A percentile compares a stretch with the other conserved stretches of the same genome.
These are phyloP conservation scores for Lunasporangiospora selenospora DNA, from an alignment of 192 early-diverging fungal genomes.

Conservation along the genomic window DNA sequence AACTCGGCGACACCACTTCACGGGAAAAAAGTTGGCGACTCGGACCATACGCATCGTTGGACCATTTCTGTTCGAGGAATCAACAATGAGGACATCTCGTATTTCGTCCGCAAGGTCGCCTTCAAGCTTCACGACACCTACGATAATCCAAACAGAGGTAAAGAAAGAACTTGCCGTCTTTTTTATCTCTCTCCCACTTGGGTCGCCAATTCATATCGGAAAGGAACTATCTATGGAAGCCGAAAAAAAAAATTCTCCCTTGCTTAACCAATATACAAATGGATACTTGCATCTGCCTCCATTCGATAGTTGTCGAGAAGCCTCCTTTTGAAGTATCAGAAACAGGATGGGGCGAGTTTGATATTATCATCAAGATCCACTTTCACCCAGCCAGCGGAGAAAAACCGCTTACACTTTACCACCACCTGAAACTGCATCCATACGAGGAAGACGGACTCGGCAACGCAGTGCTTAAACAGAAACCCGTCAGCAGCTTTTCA, in stretches of 20 bases:
- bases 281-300: no score
- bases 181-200: no score
- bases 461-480: slow-evolving; percentile 61
- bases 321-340: slow-evolving; percentile 93
- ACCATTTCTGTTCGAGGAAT: slow-evolving; percentile 86
- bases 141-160: slow-evolving; percentile 72
- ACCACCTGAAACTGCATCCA: slow-evolving; percentile 92
- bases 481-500: slow-evolving; percentile 73
- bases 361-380: slow-evolving; percentile 92
- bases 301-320: slow-evolving; percentile 68
- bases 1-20: slow-evolving; percentile 78
- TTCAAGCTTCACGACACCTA: slow-evolving; percentile 99
- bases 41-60: slow-evolving; percentile 97
- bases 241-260: no score
- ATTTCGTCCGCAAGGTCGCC: slow-evolving; percentile 86
- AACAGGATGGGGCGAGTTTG: slow-evolving; percentile 99
- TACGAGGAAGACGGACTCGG: slow-evolving; percentile 72
- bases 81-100: slow-evolving; percentile 87
- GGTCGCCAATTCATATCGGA: no score
- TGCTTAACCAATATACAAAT: no score
- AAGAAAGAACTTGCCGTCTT: no score
- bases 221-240: no score
- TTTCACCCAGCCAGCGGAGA: slow-evolving; percentile 82
- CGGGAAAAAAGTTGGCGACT: slow-evolving; percentile 67
- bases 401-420: slow-evolving; percentile 82